A percentile compares a stretch with the other conserved stretches of the same genome.
phyloP scores from a whole-genome alignment of 139 green algal species.

The Nannochloris sp. region DNA sequence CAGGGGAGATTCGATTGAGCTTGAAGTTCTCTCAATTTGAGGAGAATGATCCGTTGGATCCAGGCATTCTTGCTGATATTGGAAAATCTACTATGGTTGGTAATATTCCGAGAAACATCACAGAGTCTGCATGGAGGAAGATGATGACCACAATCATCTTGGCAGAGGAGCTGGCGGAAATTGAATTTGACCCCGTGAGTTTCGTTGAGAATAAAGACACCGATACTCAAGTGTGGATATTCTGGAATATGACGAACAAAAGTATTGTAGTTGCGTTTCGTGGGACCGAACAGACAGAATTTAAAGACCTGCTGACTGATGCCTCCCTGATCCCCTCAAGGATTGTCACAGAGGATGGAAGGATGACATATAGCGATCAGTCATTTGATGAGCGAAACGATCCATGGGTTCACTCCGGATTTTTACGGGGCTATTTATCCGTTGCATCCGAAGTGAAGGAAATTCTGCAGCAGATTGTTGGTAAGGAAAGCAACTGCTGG shows the following conservation, averaged over 20 bases:
- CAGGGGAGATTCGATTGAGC: background rate
- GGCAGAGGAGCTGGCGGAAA: conserved; percentile 23
- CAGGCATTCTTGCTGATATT: background rate
- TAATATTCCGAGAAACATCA: background rate
- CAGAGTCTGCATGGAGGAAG: conserved; percentile 25
- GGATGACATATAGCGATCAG: background rate
- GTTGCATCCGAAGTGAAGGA: conserved; percentile 29
- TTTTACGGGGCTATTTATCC: conserved; percentile 26
- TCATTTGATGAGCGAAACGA: background rate
- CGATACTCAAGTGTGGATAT: conserved; percentile 58
- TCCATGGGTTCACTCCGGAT: conserved; percentile 30
- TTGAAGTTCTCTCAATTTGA: conserved; percentile 4
- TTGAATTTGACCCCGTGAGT: conserved; percentile 41
- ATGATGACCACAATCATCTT: conserved; percentile 19
- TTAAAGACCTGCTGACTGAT: conserved; percentile 69
- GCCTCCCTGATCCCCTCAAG: conserved; percentile 46
- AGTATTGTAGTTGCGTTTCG: conserved; percentile 63
- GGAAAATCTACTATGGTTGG: conserved; percentile 10
- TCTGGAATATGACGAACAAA: conserved; percentile 28
- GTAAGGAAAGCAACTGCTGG: conserved; percentile 4
- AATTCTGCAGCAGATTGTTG: conserved; percentile 38
- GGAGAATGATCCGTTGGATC: background rate
- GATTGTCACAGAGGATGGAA: conserved; percentile 39
- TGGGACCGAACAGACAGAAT: conserved; percentile 71
- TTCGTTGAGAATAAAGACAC: conserved; percentile 57